Base-by-base conservation (phyloP, 768 basidiomycete species). In the Russula sp. region DNA sequence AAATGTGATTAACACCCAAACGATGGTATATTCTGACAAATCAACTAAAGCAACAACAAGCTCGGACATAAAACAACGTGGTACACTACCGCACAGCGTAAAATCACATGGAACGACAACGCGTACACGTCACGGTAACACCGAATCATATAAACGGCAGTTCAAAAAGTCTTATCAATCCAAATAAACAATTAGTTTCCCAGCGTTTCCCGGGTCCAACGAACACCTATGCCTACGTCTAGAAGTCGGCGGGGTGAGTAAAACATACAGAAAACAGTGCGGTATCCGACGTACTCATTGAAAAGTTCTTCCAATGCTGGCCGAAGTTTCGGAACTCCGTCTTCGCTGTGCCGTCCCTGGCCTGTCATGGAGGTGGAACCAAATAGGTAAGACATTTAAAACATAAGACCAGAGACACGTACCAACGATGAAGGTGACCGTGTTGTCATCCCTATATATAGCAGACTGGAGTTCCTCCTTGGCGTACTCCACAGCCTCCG, bases 341-440 rank as follows among this genome's bases (percentile, higher is more conserved):
- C 28, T 3, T 64, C 36, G 34, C 40, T 14, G 22, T 65, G 64
- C n/a, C 28, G 5, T 2, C 64, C 64, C 16, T 46, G 50, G 10
- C 64, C 64, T 34, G 10, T 4, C 2, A 4, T 65, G 18, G 1
- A 13, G 38, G 10, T 22, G 28, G 18, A 42, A 44, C 9, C 24
- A 14, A 52, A 20, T 18, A 10, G 22, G 20, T 49, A 10, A 42
- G 20, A 0, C 34, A 5, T 30, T 18, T 10, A 28, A 8, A 18
- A 10, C 1, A 40, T 8, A 14, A 2, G 11, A 11, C 22, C 34
- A 5, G 26, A 48, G 10, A 48, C 9, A 48, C 46, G 13, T 54
- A 65, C 64, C 64, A 14, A 57, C 55, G 40, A 65, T 65, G 50
- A 61, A 65, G 20, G 10, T 34, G 48, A 65, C 30, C 7, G 0